Conservation (phyloP, 352 stramenopile genomes). For the Phytophthora agathidicida region DNA sequence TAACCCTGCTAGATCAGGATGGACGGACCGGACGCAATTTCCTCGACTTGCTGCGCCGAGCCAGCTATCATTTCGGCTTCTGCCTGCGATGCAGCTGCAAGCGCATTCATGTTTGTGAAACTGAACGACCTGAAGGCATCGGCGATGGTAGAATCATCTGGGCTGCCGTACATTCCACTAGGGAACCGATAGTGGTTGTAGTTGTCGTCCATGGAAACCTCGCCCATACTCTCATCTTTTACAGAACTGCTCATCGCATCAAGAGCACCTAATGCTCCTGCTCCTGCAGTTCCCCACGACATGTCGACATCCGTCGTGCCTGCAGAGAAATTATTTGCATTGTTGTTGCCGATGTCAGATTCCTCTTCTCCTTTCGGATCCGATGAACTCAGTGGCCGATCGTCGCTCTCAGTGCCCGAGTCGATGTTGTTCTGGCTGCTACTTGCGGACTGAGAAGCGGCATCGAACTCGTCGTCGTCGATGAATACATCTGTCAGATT, state of each 20-base stretch:
- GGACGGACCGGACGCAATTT: slow-evolving; percentile 52
- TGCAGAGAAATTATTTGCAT: slow-evolving; percentile 9
- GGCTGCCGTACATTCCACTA: slow-evolving; percentile 69
- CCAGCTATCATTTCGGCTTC: slow-evolving; percentile 74
- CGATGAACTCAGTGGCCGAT: slow-evolving; percentile 5
- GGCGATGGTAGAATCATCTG: slow-evolving; percentile 41
- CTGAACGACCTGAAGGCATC: slow-evolving; percentile 83
- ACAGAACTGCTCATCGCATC: slow-evolving; percentile 1
- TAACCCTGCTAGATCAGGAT: slow-evolving; percentile 63
- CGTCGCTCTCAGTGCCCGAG: slow-evolving; percentile 35
- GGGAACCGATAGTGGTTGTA: slow-evolving; percentile 59
- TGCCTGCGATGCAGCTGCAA: slow-evolving; percentile 72
- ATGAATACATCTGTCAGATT: slow-evolving; percentile 89
- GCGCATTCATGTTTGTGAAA: slow-evolving; percentile 88
- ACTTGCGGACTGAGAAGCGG: slow-evolving; percentile 45
- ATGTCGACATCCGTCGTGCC: slow-evolving; percentile 24
- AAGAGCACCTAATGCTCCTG: slow-evolving; percentile 8
- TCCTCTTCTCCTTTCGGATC: slow-evolving; percentile 22
- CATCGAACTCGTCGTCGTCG: slow-evolving; percentile 80
- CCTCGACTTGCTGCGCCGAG: slow-evolving; percentile 45
- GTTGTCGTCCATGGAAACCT: slow-evolving; percentile 34
- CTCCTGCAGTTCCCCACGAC: slow-evolving; percentile 24
- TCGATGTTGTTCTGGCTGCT: slow-evolving; percentile 36
- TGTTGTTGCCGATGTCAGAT: slow-evolving; percentile 13
- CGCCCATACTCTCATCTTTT: slow-evolving; percentile 1